Evolutionary conservation across 345 rosid genomes (phyloP).

Genomic region (Citrus trifoliata): DNA sequence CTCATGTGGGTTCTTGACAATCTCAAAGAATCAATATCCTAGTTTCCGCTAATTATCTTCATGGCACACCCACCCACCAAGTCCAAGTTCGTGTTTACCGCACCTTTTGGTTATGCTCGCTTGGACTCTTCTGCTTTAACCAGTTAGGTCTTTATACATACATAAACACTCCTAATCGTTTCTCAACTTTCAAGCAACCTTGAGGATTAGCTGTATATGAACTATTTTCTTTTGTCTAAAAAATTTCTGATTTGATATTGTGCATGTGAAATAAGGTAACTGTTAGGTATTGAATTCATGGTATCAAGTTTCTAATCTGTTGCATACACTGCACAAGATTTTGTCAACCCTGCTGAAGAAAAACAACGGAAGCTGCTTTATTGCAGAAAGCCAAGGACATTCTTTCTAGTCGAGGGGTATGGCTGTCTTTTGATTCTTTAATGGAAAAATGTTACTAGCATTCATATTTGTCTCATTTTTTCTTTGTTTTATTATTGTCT

Average conservation of each 20-base stretch:
- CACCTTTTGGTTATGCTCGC: slow-evolving; percentile 41
- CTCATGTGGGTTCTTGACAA: slow-evolving; percentile 48
- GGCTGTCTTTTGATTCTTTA: background rate
- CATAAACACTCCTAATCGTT: background rate
- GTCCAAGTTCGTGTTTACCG: slow-evolving; percentile 17
- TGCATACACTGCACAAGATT: slow-evolving; percentile 22
- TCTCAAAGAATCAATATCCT: slow-evolving; percentile 29
- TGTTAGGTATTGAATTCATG: background rate
- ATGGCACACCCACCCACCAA: slow-evolving; percentile 40
- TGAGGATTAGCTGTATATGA: background rate
- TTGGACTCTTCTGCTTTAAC: slow-evolving; percentile 29
- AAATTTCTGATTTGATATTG: background rate
- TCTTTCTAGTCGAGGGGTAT: slow-evolving; percentile 35
- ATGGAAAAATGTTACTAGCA: background rate
- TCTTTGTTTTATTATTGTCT: background rate
- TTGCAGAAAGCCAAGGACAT: slow-evolving; percentile 35
- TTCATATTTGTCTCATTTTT: background rate
- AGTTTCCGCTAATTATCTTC: slow-evolving; percentile 31
- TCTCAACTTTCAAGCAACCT: too few species aligned
- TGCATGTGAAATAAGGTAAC: background rate
- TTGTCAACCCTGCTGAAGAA: slow-evolving; percentile 14
- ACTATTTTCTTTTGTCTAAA: background rate
- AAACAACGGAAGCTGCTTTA: slow-evolving; percentile 26
- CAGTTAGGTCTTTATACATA: slow-evolving; percentile 10
- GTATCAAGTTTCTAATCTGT: background rate